A percentile compares a stretch with the other conserved stretches of the same genome.
Conservation (phyloP, 2,329 filamentous ascomycete species). For the Chalaropsis thielavioides region DNA sequence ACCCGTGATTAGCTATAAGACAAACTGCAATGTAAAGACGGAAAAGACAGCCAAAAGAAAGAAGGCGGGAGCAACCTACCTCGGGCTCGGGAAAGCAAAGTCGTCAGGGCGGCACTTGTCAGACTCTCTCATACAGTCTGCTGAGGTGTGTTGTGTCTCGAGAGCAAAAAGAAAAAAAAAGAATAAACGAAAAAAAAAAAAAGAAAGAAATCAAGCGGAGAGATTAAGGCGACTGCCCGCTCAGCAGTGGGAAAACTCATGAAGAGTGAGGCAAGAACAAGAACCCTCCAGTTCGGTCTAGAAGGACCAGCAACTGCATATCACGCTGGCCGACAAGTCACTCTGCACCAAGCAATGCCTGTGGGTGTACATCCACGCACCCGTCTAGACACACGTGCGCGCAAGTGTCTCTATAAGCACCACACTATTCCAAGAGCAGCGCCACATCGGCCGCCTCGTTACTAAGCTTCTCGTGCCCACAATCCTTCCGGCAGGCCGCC, state of each 20-base stretch:
- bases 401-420: background rate
- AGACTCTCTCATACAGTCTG: background rate
- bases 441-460: background rate
- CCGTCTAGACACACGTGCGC: background rate
- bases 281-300: background rate
- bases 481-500: background rate
- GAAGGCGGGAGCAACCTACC: too few species aligned
- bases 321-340: background rate
- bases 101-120: background rate
- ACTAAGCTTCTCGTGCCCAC: background rate
- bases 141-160: background rate
- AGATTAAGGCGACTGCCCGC: background rate
- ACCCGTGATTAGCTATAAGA: background rate
- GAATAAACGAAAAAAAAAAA: background rate
- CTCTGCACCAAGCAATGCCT: too few species aligned
- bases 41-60: too few species aligned
- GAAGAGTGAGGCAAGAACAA: background rate
- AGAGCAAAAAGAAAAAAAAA: background rate
- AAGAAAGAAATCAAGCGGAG: background rate
- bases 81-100: too few species aligned
- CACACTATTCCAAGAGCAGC: slow-evolving; percentile 1
- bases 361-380: background rate
- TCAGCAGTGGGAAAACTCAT: background rate
- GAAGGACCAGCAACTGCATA: background rate
- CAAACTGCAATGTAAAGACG: background rate